phyloP scores from a whole-genome alignment of 345 rosid genomes.

The Brassica cretica region DNA sequence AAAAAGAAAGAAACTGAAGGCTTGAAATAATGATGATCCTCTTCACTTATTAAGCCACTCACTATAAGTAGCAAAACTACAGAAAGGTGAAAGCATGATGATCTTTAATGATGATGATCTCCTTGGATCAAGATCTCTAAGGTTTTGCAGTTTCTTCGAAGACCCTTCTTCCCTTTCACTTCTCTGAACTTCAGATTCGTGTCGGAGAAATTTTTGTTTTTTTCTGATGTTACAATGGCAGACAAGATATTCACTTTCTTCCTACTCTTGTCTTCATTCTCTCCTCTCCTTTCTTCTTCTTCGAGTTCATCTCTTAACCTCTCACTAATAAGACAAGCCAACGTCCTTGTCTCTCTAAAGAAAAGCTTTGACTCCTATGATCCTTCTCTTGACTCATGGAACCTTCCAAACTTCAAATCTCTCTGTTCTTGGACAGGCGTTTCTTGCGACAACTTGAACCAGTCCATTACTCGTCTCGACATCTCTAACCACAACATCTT shows the following conservation, averaged over 20 bases:
- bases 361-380: conserved; percentile 48
- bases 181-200: conserved; percentile 31
- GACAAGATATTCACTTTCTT: conserved; percentile 41
- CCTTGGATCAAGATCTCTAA: conserved; percentile 29
- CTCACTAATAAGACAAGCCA: conserved; percentile 55
- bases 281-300: conserved; percentile 34
- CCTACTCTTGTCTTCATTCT: conserved; percentile 37
- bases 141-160: conserved; percentile 30
- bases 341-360: conserved; percentile 55
- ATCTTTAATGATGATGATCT: conserved; percentile 37
- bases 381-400: conserved; percentile 55
- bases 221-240: conserved; percentile 36
- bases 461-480: conserved; percentile 53
- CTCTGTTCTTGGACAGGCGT: conserved; percentile 62
- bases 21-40: conserved; percentile 34
- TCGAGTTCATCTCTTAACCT: conserved; percentile 40
- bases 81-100: conserved; percentile 38
- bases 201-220: conserved; percentile 18
- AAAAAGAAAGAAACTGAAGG: not conserved
- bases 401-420: conserved; percentile 46
- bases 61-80: conserved; percentile 27
- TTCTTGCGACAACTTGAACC: conserved; percentile 45
- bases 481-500: conserved; percentile 56
- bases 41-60: conserved; percentile 43
- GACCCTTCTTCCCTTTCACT: conserved; percentile 30